Conservation (phyloP, 1,139 yeast species). For the Geotrichum restrictum region DNA sequence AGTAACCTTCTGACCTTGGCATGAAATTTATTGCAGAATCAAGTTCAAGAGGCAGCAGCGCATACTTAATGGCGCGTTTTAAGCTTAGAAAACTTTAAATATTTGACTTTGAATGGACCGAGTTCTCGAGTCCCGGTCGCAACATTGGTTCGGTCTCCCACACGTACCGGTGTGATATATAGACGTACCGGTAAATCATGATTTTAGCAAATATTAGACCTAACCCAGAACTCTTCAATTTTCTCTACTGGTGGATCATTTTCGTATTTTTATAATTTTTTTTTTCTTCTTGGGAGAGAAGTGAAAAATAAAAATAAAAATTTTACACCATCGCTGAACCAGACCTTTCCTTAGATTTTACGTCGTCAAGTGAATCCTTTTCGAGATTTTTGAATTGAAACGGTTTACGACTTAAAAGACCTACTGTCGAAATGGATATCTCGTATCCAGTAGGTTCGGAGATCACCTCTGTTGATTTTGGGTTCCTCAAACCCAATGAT, state of each 20-base stretch:
- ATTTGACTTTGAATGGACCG: no score
- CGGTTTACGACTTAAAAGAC: neutral
- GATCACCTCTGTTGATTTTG: constrained; percentile 87
- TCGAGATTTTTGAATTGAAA: neutral
- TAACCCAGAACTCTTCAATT: neutral
- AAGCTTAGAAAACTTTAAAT: no score
- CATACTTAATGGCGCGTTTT: no score
- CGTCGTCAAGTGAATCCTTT: neutral
- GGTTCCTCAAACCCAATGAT: constrained; percentile 76
- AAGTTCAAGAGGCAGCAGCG: no score
- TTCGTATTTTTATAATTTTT: neutral
- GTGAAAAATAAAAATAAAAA: neutral
- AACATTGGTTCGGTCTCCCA: no score
- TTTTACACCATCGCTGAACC: neutral
- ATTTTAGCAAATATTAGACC: neutral
- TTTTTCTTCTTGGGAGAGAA: neutral
- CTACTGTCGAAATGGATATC: constrained; percentile 63
- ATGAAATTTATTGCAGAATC: no score
- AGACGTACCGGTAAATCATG: no score
- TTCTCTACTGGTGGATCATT: no score
- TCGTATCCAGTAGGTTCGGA: constrained; percentile 95
- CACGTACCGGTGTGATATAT: no score
- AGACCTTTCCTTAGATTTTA: neutral
- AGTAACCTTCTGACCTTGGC: no score
- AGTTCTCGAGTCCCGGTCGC: no score